Percentiles rank a stretch among this genome's conserved stretches.
Evolutionary conservation across 2,329 filamentous ascomycete species (phyloP).

Genomic region (Pseudogymnoascus sp.): DNA sequence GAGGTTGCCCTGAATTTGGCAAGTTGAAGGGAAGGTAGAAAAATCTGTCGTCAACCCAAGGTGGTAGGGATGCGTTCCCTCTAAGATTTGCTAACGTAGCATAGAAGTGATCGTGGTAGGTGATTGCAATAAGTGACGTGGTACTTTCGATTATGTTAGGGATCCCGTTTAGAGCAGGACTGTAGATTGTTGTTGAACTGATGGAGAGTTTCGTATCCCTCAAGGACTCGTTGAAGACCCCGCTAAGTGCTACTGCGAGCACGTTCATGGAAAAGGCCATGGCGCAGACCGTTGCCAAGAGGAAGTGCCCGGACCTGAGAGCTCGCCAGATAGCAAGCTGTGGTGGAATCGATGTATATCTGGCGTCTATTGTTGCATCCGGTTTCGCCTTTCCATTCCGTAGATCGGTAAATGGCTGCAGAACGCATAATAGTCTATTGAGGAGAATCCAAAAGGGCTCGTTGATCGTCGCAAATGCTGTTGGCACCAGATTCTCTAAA

Average conservation of each 20-base stretch:
- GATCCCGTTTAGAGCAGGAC: conserved; percentile 11
- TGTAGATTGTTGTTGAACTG: not conserved
- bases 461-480: conserved; percentile 43
- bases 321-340: conserved; percentile 42
- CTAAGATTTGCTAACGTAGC: conserved; percentile 38
- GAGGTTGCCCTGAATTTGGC: not conserved
- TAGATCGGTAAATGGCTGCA: conserved; percentile 47
- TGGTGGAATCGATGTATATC: conserved; percentile 48
- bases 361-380: conserved; percentile 33
- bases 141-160: not conserved
- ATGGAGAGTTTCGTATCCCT: not conserved
- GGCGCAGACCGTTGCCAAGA: conserved; percentile 38
- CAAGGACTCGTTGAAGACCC: conserved; percentile 38
- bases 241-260: conserved; percentile 43
- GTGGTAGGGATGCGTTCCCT: conserved; percentile 34
- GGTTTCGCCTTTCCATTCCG: conserved; percentile 31
- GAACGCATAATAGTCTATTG: conserved; percentile 43
- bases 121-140: not conserved
- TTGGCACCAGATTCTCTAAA: conserved; percentile 44
- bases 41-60: conserved; percentile 39
- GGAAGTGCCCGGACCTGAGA: conserved; percentile 34
- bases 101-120: conserved; percentile 32
- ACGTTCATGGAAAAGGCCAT: conserved; percentile 44
- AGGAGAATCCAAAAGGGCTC: conserved; percentile 50
- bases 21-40: conserved; percentile 40